Evolutionary conservation across 495 filamentous ascomycete species (phyloP).

Genomic region (Lasiosphaeris hirsuta): DNA sequence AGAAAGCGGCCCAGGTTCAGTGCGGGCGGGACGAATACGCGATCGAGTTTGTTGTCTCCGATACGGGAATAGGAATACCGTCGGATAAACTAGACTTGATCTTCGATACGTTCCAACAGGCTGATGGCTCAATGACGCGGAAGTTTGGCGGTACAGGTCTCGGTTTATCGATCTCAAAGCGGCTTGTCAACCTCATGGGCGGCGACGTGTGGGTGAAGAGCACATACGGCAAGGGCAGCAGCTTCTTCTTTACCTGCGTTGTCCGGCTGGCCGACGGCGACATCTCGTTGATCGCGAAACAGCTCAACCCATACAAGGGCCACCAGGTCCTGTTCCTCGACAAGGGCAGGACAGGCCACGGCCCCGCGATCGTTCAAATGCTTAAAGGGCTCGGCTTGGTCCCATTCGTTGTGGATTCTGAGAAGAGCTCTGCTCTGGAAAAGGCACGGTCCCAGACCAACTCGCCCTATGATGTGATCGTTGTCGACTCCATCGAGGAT

Average conservation of each 20-base stretch:
- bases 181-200: constrained; percentile 94
- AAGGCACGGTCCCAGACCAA: constrained; percentile 53
- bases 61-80: constrained; percentile 97
- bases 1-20: constrained; percentile 59
- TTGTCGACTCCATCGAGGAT: constrained; percentile 91
- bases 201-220: constrained; percentile 97
- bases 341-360: constrained; percentile 78
- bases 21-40: constrained; percentile 74
- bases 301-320: constrained; percentile 82
- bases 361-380: constrained; percentile 74
- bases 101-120: constrained; percentile 99
- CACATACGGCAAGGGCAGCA: constrained; percentile 87
- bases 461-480: constrained; percentile 86
- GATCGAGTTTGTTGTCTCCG: constrained; percentile 93
- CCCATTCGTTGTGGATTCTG: constrained; percentile 75
- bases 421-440: constrained; percentile 46
- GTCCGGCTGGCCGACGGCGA: constrained; percentile 84
- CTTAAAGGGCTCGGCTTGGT: constrained; percentile 73
- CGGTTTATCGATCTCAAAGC: constrained; percentile 93
- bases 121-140: constrained; percentile 94
- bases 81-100: constrained; percentile 95
- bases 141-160: constrained; percentile 97
- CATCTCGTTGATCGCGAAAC: constrained; percentile 72
- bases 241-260: constrained; percentile 95
- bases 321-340: constrained; percentile 96